Conservation (phyloP, 495 filamentous ascomycete genomes). For the Sabuloglossum arenarium region DNA sequence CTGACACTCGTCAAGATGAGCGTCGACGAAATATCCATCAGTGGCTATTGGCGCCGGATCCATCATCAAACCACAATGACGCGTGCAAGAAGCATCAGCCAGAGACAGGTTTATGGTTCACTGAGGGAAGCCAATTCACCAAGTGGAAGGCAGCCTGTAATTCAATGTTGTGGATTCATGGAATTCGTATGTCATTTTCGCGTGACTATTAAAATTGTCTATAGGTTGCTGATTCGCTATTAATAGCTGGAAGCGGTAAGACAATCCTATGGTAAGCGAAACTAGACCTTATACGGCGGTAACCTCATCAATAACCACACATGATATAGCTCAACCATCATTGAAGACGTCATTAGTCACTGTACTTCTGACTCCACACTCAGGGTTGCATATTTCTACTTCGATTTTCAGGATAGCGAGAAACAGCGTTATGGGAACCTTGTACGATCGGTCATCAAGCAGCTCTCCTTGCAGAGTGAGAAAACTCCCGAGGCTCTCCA, state of each 20-base stretch:
- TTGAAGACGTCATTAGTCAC: background rate
- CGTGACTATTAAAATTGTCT: background rate
- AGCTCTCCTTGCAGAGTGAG: slow-evolving; percentile 9
- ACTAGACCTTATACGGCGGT: background rate
- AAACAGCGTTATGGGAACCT: slow-evolving; percentile 9
- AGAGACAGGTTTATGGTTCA: background rate
- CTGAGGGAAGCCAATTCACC: background rate
- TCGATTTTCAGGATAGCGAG: slow-evolving; percentile 15
- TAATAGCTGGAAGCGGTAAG: slow-evolving; percentile 2
- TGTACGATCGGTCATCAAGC: slow-evolving; percentile 14
- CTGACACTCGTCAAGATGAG: too few relatives aligned
- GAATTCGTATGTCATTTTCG: background rate
- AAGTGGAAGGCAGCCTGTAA: background rate
- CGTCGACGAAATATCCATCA: too few relatives aligned
- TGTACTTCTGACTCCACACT: background rate
- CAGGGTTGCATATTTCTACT: slow-evolving; percentile 16
- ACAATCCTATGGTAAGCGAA: background rate
- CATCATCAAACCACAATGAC: background rate
- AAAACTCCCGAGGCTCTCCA: slow-evolving; percentile 4
- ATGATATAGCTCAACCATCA: background rate
- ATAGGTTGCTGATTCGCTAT: background rate
- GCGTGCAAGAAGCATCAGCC: background rate
- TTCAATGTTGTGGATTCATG: background rate
- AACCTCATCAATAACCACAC: background rate
- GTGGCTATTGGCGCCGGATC: background rate